Percentiles rank a stretch among this genome's conserved stretches.
Evolutionary conservation across 176 grass and related monocot genomes (phyloP).

Genomic region (Phyllostachys edulis): DNA sequence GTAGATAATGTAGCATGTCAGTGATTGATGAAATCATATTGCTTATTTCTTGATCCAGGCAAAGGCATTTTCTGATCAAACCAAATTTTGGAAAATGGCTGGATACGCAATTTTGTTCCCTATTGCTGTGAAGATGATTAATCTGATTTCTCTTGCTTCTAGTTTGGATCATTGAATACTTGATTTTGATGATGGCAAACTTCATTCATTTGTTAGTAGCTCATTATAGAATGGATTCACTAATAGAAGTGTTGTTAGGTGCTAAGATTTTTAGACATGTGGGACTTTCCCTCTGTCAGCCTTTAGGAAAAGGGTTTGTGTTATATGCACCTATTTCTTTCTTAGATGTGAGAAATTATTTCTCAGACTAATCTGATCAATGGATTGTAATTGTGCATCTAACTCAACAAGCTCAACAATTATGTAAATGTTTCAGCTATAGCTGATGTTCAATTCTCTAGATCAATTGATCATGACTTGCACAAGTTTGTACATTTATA

Average conservation of each 20-base stretch:
- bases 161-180: neutral
- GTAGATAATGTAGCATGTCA: too few relatives aligned
- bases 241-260: neutral
- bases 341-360: neutral
- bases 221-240: neutral
- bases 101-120: neutral
- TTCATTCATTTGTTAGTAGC: neutral
- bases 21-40: too few relatives aligned
- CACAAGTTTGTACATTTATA: too few relatives aligned
- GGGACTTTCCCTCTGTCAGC: neutral
- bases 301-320: too few relatives aligned
- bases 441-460: too few relatives aligned
- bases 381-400: neutral
- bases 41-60: too few relatives aligned
- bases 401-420: too few relatives aligned
- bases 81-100: constrained; percentile 11
- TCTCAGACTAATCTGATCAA: neutral
- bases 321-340: constrained; percentile 11
- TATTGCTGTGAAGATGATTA: constrained; percentile 10
- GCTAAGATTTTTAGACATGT: neutral
- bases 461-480: too few relatives aligned
- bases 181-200: neutral
- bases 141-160: neutral
- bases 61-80: too few relatives aligned
- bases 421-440: too few relatives aligned